Conservation (phyloP, 2,329 filamentous ascomycete species). For the Delphinella strobiligena region DNA sequence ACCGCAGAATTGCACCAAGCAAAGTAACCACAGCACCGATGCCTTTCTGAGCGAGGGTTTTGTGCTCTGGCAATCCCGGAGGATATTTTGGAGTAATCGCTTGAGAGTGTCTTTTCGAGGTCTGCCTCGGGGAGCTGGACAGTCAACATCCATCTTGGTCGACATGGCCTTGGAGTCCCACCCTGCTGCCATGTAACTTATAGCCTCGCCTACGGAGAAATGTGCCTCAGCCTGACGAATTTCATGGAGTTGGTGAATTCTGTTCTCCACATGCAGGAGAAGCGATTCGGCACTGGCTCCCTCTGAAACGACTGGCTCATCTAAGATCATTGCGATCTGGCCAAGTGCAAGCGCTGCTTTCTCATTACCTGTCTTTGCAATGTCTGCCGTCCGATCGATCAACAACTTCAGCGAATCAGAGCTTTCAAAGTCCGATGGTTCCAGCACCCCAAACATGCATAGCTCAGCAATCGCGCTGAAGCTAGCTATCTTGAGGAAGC, state of each 20-base stretch:
- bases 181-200: conserved; percentile 63
- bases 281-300: conserved; percentile 24
- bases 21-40: conserved; percentile 90
- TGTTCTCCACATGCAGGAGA: conserved; percentile 48
- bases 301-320: conserved; percentile 27
- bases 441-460: conserved; percentile 46
- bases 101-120: conserved; percentile 30
- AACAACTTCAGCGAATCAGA: conserved; percentile 25
- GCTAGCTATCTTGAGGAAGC: conserved; percentile 44
- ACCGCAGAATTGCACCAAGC: conserved; percentile 79
- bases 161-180: conserved; percentile 76
- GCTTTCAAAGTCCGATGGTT: conserved; percentile 20
- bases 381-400: conserved; percentile 49
- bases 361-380: conserved; percentile 71
- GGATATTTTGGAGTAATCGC: conserved; percentile 56
- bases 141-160: conserved; percentile 63
- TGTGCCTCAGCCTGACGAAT: conserved; percentile 78
- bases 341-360: conserved; percentile 72
- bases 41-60: conserved; percentile 87
- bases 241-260: conserved; percentile 67
- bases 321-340: conserved; percentile 54
- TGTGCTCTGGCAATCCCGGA: conserved; percentile 66
- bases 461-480: conserved; percentile 49
- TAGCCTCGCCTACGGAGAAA: conserved; percentile 80
- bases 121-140: conserved; percentile 31